A percentile compares a stretch with the other conserved stretches of the same genome.
phyloP scores from a whole-genome alignment of 2,329 filamentous ascomycete species.

The Fusarium buharicum region DNA sequence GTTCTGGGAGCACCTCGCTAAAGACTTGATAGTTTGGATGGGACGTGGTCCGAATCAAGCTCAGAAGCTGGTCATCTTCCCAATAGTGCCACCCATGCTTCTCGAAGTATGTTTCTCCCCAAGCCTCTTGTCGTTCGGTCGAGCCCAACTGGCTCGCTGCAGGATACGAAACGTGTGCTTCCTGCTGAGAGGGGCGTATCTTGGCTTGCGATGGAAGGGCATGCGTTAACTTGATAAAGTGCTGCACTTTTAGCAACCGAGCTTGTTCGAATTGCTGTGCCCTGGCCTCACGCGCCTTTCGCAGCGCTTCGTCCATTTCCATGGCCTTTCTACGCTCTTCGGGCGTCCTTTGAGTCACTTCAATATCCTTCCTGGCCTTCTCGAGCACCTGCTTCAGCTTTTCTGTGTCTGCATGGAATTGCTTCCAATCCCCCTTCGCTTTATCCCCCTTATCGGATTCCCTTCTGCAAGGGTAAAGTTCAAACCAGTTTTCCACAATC shows the following conservation, averaged over 20 bases:
- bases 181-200: background rate
- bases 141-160: slow-evolving; percentile 1
- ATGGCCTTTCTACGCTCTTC: slow-evolving; percentile 3
- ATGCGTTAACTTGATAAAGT: slow-evolving; percentile 37
- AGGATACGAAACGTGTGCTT: slow-evolving; percentile 8
- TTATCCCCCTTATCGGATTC: background rate
- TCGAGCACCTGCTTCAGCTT: slow-evolving; percentile 9
- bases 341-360: slow-evolving; percentile 4
- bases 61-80: slow-evolving; percentile 46
- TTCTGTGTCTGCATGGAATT: background rate
- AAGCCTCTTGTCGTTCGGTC: background rate
- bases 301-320: slow-evolving; percentile 19
- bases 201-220: background rate
- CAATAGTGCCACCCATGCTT: slow-evolving; percentile 42
- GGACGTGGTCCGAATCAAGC: slow-evolving; percentile 34
- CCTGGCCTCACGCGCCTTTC: slow-evolving; percentile 9
- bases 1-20: slow-evolving; percentile 21
- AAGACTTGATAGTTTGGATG: slow-evolving; percentile 28
- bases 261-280: slow-evolving; percentile 3
- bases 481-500: slow-evolving; percentile 18
- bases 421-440: slow-evolving; percentile 8
- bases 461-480: slow-evolving; percentile 12
- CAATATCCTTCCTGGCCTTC: slow-evolving; percentile 18
- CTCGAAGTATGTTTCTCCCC: slow-evolving; percentile 31
- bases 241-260: slow-evolving; percentile 28